A percentile compares a stretch with the other conserved stretches of the same genome.
Conservation (phyloP, 2,329 filamentous ascomycete species). For the Sclerotinia minor region DNA sequence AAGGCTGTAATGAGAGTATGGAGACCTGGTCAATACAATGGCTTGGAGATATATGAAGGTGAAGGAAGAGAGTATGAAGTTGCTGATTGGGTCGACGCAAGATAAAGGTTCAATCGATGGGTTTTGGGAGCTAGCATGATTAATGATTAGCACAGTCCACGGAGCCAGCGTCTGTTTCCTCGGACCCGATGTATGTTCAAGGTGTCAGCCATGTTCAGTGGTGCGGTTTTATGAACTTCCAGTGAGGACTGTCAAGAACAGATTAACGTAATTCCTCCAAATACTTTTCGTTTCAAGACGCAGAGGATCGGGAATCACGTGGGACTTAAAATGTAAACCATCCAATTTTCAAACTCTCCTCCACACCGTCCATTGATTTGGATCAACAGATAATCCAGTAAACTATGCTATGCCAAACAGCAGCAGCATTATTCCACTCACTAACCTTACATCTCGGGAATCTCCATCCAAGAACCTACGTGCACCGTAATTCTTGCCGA, state of each 20-base stretch:
- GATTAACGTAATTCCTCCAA: not conserved
- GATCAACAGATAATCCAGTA: no score
- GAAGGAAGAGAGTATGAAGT: conserved; percentile 41
- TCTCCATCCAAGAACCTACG: no score
- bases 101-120: not conserved
- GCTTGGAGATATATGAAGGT: conserved; percentile 39
- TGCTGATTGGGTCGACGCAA: conserved; percentile 32
- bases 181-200: not conserved
- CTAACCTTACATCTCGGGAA: no score
- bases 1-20: conserved; percentile 59
- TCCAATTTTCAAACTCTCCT: no score
- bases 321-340: no score
- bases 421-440: no score
- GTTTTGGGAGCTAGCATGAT: not conserved
- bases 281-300: no score
- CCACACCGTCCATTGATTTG: no score
- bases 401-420: no score
- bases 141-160: not conserved
- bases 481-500: no score
- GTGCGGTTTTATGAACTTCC: not conserved
- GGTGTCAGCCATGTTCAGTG: not conserved
- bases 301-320: no score
- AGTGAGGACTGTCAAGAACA: not conserved
- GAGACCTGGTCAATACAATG: conserved; percentile 39
- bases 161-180: not conserved